A percentile compares a stretch with the other conserved stretches of the same genome.
Evolutionary conservation across 2,329 filamentous ascomycete species (phyloP).

Genomic region (Stromatinia cepivora): DNA sequence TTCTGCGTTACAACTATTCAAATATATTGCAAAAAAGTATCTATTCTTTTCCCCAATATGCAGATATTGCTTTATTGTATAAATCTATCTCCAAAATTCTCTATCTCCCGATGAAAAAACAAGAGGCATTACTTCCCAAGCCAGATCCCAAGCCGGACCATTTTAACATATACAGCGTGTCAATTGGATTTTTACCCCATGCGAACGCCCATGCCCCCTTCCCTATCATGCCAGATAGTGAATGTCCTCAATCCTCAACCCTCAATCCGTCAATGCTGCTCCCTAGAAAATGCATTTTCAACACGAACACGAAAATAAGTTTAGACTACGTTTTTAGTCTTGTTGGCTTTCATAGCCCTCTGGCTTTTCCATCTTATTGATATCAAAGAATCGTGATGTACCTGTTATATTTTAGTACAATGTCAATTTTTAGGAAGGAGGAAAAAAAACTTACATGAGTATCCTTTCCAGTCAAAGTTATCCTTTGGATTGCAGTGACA

Average conservation of each 20-base stretch:
- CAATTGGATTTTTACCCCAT: slow-evolving; percentile 8
- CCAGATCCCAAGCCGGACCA: slow-evolving; percentile 15
- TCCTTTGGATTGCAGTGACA: slow-evolving; percentile 95
- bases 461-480: slow-evolving; percentile 99
- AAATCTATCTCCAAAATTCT: slow-evolving; percentile 16
- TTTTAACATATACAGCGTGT: slow-evolving; percentile 17
- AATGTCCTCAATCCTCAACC: slow-evolving; percentile 19
- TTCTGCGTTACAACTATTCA: background rate
- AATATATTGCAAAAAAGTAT: background rate
- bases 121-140: slow-evolving; percentile 21
- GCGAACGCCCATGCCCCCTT: slow-evolving; percentile 26
- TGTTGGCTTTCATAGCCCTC: slow-evolving; percentile 77
- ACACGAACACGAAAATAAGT: slow-evolving; percentile 23
- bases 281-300: slow-evolving; percentile 16
- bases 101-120: slow-evolving; percentile 12
- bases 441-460: slow-evolving; percentile 74
- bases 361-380: slow-evolving; percentile 79
- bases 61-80: slow-evolving; percentile 15
- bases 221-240: slow-evolving; percentile 31
- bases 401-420: slow-evolving; percentile 50
- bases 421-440: background rate
- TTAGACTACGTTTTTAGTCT: slow-evolving; percentile 43
- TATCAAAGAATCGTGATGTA: slow-evolving; percentile 81
- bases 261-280: slow-evolving; percentile 7
- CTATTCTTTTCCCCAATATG: background rate